phyloP scores from a whole-genome alignment of 257 asterid genomes.

The Gentiana dahurica region DNA sequence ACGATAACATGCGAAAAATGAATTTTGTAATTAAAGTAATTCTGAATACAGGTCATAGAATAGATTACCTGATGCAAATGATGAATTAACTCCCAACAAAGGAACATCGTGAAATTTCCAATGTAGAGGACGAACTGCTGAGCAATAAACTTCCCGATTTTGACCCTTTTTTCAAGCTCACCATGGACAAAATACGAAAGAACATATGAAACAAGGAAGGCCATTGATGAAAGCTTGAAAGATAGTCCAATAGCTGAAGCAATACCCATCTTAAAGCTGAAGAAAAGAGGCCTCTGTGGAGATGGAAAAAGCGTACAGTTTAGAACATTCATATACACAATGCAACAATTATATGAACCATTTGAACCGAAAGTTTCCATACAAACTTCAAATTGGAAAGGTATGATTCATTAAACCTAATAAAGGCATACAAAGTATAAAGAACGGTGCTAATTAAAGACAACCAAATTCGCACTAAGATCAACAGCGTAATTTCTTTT shows the following conservation, averaged over 20 bases:
- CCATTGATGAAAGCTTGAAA: conserved; percentile 48
- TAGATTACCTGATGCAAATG: conserved; percentile 64
- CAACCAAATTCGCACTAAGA: too few species aligned
- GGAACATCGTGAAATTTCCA: conserved; percentile 52
- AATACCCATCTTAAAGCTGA: conserved; percentile 83
- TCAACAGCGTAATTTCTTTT: too few species aligned
- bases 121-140: conserved; percentile 55
- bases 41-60: not conserved
- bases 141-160: conserved; percentile 31
- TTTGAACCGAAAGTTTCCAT: too few species aligned
- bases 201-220: conserved; percentile 40
- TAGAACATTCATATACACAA: not conserved
- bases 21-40: not conserved
- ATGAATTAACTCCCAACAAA: conserved; percentile 83
- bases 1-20: not conserved
- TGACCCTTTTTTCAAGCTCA: conserved; percentile 34
- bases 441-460: too few species aligned
- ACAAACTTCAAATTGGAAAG: too few species aligned
- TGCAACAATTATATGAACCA: too few species aligned
- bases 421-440: too few species aligned
- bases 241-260: conserved; percentile 52
- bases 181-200: conserved; percentile 36
- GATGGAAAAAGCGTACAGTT: conserved; percentile 8
- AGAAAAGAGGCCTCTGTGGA: conserved; percentile 88
- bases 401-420: too few species aligned